Percentiles rank a stretch among this genome's conserved stretches.
These are phyloP conservation scores for Leccinellum luteum DNA, from an alignment of 768 basidiomycete species.

Conservation along the genomic window DNA sequence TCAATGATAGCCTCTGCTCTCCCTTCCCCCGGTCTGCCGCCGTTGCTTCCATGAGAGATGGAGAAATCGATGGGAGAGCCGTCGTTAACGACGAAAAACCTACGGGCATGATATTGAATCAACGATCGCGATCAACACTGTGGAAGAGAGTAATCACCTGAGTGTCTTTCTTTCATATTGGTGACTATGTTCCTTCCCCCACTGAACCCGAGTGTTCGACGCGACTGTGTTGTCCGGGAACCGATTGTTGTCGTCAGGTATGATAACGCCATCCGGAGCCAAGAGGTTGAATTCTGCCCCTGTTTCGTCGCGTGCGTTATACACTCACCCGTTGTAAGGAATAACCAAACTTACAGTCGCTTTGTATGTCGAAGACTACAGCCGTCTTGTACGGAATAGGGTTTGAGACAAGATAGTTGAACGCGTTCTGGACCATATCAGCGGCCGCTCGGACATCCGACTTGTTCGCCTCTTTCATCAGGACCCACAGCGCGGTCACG, in stretches of 20 bases:
- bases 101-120: neutral
- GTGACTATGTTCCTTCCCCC: constrained; percentile 8
- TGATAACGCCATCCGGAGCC: constrained; percentile 1
- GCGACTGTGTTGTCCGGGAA: neutral
- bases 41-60: constrained; percentile 3
- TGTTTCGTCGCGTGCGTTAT: neutral
- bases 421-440: constrained; percentile 5
- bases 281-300: constrained; percentile 13
- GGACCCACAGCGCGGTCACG: constrained; percentile 4
- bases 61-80: constrained; percentile 7
- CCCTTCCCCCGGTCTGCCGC: neutral
- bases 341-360: constrained; percentile 1
- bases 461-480: constrained; percentile 1
- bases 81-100: constrained; percentile 8
- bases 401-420: constrained; percentile 1
- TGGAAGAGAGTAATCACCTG: neutral
- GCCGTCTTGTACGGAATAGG: neutral
- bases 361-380: constrained; percentile 6
- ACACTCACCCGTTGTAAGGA: neutral
- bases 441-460: neutral
- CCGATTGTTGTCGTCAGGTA: neutral
- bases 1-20: neutral
- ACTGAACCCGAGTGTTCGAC: constrained; percentile 11
- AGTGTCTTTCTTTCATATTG: constrained; percentile 1
- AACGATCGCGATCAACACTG: neutral